A percentile compares a stretch with the other conserved stretches of the same genome.
Evolutionary conservation across 176 grass and related monocot species (phyloP).

Genomic region (Echinochloa phyllopogon): DNA sequence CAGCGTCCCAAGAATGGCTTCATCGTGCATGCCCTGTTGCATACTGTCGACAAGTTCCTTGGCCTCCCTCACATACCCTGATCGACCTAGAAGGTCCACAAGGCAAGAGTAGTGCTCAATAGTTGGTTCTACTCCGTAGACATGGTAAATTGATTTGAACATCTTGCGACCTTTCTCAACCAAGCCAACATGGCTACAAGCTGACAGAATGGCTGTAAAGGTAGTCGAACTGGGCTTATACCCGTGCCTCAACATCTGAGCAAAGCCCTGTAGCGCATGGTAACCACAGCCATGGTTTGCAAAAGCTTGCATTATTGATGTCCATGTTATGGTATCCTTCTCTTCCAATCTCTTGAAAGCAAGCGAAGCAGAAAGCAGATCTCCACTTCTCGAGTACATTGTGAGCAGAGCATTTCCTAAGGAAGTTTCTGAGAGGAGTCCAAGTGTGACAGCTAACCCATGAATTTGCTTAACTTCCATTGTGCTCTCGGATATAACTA

Average conservation of each 20-base stretch:
- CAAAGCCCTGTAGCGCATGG: slow-evolving; percentile 47
- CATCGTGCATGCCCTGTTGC: slow-evolving; percentile 47
- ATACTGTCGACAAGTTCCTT: slow-evolving; percentile 59
- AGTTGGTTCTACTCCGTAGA: slow-evolving; percentile 48
- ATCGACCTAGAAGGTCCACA: slow-evolving; percentile 68
- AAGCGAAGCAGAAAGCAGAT: slow-evolving; percentile 50
- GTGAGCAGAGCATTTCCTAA: slow-evolving; percentile 71
- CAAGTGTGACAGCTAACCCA: slow-evolving; percentile 39
- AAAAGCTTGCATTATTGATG: slow-evolving; percentile 68
- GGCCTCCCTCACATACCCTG: slow-evolving; percentile 62
- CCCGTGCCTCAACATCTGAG: slow-evolving; percentile 55
- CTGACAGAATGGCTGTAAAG: slow-evolving; percentile 63
- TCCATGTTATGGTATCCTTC: slow-evolving; percentile 77
- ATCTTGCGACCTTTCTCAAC: slow-evolving; percentile 53
- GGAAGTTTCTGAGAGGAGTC: slow-evolving; percentile 58
- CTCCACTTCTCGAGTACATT: slow-evolving; percentile 79
- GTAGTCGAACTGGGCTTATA: slow-evolving; percentile 63
- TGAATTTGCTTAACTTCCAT: slow-evolving; percentile 60
- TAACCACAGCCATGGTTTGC: slow-evolving; percentile 60
- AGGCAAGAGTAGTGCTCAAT: slow-evolving; percentile 76
- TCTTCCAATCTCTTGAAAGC: slow-evolving; percentile 51
- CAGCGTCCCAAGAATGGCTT: slow-evolving; percentile 57
- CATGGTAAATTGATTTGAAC: slow-evolving; percentile 48
- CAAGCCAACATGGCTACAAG: slow-evolving; percentile 69
- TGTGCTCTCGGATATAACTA: slow-evolving; percentile 36